Conservation (phyloP, 108 stramenopile genomes). For the Poteriospumella lacustris region DNA sequence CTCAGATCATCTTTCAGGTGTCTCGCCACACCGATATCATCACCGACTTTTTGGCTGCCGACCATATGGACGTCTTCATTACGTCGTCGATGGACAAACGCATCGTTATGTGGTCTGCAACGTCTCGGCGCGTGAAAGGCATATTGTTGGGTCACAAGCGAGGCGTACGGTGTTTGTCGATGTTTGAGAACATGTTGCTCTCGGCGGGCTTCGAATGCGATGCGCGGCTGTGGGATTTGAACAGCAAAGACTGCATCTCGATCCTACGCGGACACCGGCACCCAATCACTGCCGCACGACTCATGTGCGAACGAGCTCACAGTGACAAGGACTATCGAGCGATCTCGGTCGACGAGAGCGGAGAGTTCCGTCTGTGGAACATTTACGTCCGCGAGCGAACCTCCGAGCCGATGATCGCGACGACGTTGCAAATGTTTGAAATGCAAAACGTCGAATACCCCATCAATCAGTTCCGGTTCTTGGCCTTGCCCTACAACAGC, state of each 20-base stretch:
- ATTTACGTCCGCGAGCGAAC: conserved; percentile 7
- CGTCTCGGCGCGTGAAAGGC: conserved; percentile 18
- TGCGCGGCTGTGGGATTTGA: conserved; percentile 12
- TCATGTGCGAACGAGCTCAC: conserved; percentile 23
- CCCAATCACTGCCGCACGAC: not conserved
- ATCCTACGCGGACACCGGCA: conserved; percentile 14
- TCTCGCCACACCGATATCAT: conserved; percentile 8
- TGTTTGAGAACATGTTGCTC: not conserved
- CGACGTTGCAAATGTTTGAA: conserved; percentile 12
- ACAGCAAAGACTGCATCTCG: not conserved
- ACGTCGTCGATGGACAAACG: conserved; percentile 28
- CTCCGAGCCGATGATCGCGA: not conserved
- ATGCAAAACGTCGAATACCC: conserved; percentile 1
- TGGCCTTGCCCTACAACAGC: conserved; percentile 2
- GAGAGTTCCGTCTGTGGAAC: conserved; percentile 26
- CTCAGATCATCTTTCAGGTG: conserved; percentile 13
- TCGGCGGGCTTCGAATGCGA: conserved; percentile 29
- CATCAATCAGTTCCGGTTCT: not conserved
- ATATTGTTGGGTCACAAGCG: conserved; percentile 15
- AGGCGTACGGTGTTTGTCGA: conserved; percentile 13
- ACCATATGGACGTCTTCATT: conserved; percentile 14
- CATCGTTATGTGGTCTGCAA: conserved; percentile 19
- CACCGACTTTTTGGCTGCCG: conserved; percentile 14
- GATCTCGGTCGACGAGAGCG: not conserved
- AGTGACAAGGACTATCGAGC: conserved; percentile 17